Conservation (phyloP, 2,329 filamentous ascomycete genomes). For the Bipolaris gigantea region DNA sequence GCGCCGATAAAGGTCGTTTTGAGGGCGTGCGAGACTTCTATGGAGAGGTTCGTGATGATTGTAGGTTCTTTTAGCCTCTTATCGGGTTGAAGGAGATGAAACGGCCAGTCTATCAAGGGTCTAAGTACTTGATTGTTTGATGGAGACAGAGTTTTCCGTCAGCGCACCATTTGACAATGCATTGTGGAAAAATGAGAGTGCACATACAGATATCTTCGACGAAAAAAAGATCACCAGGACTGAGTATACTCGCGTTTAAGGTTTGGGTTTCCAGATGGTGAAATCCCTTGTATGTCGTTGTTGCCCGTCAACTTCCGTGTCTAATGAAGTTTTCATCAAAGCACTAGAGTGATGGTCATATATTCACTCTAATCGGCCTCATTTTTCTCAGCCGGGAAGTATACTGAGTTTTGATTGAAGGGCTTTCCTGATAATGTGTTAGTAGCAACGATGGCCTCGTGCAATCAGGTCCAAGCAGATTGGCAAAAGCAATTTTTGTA, state of each 20-base stretch:
- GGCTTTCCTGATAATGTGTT: slow-evolving; percentile 43
- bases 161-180: slow-evolving; percentile 48
- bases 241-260: not conserved
- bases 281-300: slow-evolving; percentile 17
- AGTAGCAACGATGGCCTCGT: slow-evolving; percentile 20
- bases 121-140: slow-evolving; percentile 43
- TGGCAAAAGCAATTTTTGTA: slow-evolving; percentile 51
- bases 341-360: slow-evolving; percentile 7
- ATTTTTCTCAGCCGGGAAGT: not conserved
- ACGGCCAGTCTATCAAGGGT: slow-evolving; percentile 41
- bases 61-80: not conserved
- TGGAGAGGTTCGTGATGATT: not conserved
- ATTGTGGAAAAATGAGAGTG: slow-evolving; percentile 1
- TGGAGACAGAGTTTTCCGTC: slow-evolving; percentile 36
- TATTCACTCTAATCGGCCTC: slow-evolving; percentile 6
- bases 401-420: slow-evolving; percentile 29
- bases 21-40: not conserved
- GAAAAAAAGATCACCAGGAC: slow-evolving; percentile 10
- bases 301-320: not conserved
- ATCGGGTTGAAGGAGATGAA: slow-evolving; percentile 14
- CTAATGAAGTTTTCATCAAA: slow-evolving; percentile 2
- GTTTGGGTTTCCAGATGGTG: slow-evolving; percentile 22
- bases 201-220: slow-evolving; percentile 24
- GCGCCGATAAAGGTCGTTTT: not conserved
- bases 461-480: slow-evolving; percentile 47